Conservation (phyloP, 2,329 filamentous ascomycete species). For the Sclerotinia minor region DNA sequence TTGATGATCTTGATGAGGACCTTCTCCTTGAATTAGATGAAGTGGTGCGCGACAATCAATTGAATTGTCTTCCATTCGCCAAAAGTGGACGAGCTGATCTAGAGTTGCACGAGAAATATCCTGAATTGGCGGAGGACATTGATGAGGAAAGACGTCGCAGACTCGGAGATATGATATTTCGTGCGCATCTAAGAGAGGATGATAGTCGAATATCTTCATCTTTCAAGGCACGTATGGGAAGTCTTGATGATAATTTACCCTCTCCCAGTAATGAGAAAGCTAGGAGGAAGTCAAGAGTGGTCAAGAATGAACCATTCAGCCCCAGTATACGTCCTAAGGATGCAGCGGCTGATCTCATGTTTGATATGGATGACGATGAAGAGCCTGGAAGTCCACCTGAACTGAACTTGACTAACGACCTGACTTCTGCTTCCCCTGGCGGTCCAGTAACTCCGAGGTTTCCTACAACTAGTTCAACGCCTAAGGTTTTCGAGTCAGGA, state of each 20-base stretch:
- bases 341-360: slow-evolving; percentile 78
- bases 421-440: slow-evolving; percentile 8
- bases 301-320: slow-evolving; percentile 59
- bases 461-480: slow-evolving; percentile 15
- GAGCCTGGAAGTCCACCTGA: slow-evolving; percentile 20
- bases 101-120: slow-evolving; percentile 57
- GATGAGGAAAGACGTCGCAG: slow-evolving; percentile 68
- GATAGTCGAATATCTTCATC: slow-evolving; percentile 64
- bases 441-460: slow-evolving; percentile 12
- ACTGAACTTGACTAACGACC: slow-evolving; percentile 17
- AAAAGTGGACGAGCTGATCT: slow-evolving; percentile 72
- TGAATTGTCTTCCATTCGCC: slow-evolving; percentile 73
- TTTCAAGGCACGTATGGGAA: slow-evolving; percentile 59
- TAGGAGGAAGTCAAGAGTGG: slow-evolving; percentile 50
- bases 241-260: slow-evolving; percentile 60
- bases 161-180: slow-evolving; percentile 75
- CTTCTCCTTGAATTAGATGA: slow-evolving; percentile 78
- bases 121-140: slow-evolving; percentile 55
- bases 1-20: slow-evolving; percentile 83
- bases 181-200: slow-evolving; percentile 60
- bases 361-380: slow-evolving; percentile 79
- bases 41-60: slow-evolving; percentile 79
- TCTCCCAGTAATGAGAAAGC: slow-evolving; percentile 44
- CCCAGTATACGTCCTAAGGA: slow-evolving; percentile 68
- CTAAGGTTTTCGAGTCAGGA: slow-evolving; percentile 22